These are phyloP conservation scores for Tetracentron sinense DNA, from an alignment of 164 flowering plant species.

Conservation along the genomic window DNA sequence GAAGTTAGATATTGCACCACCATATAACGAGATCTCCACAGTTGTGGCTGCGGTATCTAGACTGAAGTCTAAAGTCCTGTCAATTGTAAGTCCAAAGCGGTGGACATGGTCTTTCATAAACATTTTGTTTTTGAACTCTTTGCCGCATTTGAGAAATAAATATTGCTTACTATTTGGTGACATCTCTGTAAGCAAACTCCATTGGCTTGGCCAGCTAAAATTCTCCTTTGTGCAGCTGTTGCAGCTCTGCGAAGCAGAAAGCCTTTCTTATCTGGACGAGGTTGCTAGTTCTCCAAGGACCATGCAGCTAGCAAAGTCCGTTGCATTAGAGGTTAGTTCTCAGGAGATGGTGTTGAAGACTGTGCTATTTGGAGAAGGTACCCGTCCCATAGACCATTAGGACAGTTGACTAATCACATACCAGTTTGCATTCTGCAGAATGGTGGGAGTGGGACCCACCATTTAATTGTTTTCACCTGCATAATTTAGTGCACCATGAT, in stretches of 20 bases:
- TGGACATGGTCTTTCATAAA: neutral
- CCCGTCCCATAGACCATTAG: neutral
- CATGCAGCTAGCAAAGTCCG: conserved; percentile 70
- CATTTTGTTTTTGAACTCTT: conserved; percentile 3
- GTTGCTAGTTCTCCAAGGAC: conserved; percentile 70
- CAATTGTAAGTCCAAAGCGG: conserved; percentile 65
- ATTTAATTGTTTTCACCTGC: neutral
- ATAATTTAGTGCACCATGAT: neutral
- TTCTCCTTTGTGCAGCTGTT: conserved; percentile 59
- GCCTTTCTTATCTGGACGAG: conserved; percentile 91
- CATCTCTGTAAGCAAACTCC: conserved; percentile 4
- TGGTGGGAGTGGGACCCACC: neutral
- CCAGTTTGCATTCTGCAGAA: neutral
- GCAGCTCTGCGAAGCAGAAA: conserved; percentile 92
- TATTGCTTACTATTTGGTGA: conserved; percentile 3
- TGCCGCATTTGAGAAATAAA: neutral
- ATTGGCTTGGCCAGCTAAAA: conserved; percentile 9
- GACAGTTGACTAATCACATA: neutral
- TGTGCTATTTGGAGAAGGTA: neutral
- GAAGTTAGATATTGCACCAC: conserved; percentile 41
- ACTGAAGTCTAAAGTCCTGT: conserved; percentile 75
- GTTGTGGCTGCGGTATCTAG: conserved; percentile 68
- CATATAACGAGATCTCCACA: conserved; percentile 31
- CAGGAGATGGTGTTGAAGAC: conserved; percentile 6
- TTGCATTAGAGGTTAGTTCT: conserved; percentile 71